phyloP scores from a whole-genome alignment of 148 eudicot genomes.

The Vaccinium vitisidaea region DNA sequence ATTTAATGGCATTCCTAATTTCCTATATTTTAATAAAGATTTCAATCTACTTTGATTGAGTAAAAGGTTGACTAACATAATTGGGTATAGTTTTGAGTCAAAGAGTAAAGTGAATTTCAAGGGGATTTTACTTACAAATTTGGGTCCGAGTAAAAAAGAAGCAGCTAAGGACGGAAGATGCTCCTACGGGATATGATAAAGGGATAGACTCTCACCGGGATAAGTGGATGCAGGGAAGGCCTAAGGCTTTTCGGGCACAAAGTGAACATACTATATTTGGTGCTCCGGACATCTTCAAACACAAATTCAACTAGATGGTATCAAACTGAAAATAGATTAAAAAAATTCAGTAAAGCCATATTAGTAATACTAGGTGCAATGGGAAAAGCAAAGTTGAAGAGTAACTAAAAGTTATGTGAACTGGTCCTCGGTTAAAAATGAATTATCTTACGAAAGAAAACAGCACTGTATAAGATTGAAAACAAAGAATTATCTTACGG shows the following conservation, averaged over 20 bases:
- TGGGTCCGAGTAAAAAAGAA: background rate
- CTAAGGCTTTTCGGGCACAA: background rate
- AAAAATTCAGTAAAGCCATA: background rate
- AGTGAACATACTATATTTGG: background rate
- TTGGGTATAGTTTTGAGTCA: background rate
- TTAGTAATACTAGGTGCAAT: background rate
- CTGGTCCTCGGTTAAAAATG: background rate
- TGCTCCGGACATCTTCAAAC: background rate
- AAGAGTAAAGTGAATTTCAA: background rate
- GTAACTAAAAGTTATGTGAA: background rate
- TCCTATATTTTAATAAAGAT: background rate
- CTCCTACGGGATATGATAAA: background rate
- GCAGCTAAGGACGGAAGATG: background rate
- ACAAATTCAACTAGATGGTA: background rate
- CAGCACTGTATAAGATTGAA: background rate
- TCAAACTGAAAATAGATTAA: background rate
- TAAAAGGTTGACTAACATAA: background rate
- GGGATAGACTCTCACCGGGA: background rate
- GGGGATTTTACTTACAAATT: background rate
- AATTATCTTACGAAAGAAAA: background rate
- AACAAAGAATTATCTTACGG: background rate
- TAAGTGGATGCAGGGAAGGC: background rate
- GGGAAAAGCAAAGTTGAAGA: too few relatives aligned
- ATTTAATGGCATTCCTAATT: background rate
- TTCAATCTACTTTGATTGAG: background rate